Evolutionary conservation across 768 basidiomycete genomes (phyloP), one percentile per base, ranked within the genome.

Genomic region (Leccinum uliginosum): DNA sequence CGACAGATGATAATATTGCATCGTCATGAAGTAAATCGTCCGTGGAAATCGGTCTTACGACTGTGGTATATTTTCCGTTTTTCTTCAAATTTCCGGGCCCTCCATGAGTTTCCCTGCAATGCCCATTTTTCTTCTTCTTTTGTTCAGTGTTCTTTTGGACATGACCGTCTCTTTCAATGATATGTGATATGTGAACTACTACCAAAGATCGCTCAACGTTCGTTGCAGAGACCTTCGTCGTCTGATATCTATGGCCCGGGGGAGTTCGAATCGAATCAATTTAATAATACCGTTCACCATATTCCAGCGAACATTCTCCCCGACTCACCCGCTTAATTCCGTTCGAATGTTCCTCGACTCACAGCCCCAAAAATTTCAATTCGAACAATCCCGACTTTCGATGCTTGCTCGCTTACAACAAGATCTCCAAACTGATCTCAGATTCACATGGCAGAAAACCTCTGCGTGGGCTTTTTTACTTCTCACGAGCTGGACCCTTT

Each of bases 51-150:
- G 21, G 56, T 54, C 29, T 46, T 52, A 29, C 48, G 56, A 21
- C 24, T 24, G 57, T 63, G 65, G 65, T 66, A 49, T 21, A 10
- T 29, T 58, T 57, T 58, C 19, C 15, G 19, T 56, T 53, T 30
- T 45, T 35, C 23, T 3, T 58, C 17, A 10, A n/a, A 12, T 53
- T 44, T 51, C 52, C 29, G 30, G 30, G 43, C 23, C 32, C 56
- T 24, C 44, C 32, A 46, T 34, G 19, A 17, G 51, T 49, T 44
- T 17, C 17, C 54, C 51, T 64, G n/a, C n/a, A n/a, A n/a, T n/a
- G n/a, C n/a, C n/a, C n/a, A n/a, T n/a, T n/a, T 15, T 11, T 19
- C 15, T 46, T 50, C 47, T 56, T n/a, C 35, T 57, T 50, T 38
- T 54, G 32, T 14, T 55, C 49, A 55, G 62, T 48, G 50, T 26